phyloP scores from a whole-genome alignment of 805 yeast genomes.

The Metschnikowia orientalis region DNA sequence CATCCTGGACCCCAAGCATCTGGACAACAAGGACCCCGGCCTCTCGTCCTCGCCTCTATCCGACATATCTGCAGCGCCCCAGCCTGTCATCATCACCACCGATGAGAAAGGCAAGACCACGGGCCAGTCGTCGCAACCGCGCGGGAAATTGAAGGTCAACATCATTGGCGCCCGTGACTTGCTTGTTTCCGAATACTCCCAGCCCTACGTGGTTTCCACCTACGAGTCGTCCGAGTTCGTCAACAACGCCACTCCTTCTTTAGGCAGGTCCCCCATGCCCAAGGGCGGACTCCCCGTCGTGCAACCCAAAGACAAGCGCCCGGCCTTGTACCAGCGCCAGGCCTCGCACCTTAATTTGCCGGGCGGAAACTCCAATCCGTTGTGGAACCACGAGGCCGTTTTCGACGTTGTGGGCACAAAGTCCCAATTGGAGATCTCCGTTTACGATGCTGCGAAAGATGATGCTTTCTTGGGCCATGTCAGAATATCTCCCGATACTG shows the following conservation, averaged over 20 bases:
- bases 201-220: slow-evolving; percentile 87
- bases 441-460: slow-evolving; percentile 78
- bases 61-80: slow-evolving; percentile 12
- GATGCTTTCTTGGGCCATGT: slow-evolving; percentile 87
- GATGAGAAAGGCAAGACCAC: slow-evolving; percentile 38
- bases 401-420: slow-evolving; percentile 86
- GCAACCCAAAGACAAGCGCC: slow-evolving; percentile 21
- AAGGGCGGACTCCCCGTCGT: slow-evolving; percentile 15
- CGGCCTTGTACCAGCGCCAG: slow-evolving; percentile 37
- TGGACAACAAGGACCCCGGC: background rate
- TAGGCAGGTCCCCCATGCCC: slow-evolving; percentile 27
- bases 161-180: slow-evolving; percentile 78
- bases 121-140: slow-evolving; percentile 43
- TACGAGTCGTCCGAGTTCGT: slow-evolving; percentile 90
- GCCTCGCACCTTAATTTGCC: slow-evolving; percentile 31
- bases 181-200: slow-evolving; percentile 51
- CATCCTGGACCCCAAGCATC: background rate
- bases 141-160: slow-evolving; percentile 78
- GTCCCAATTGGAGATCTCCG: slow-evolving; percentile 83
- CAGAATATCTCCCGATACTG: slow-evolving; percentile 59
- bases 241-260: slow-evolving; percentile 68
- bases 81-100: slow-evolving; percentile 35
- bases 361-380: slow-evolving; percentile 47
- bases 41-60: slow-evolving; percentile 12
- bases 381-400: slow-evolving; percentile 89